Conservation (phyloP, 2,329 filamentous ascomycete genomes). For the Ophiocordyceps camponoti-floridani region DNA sequence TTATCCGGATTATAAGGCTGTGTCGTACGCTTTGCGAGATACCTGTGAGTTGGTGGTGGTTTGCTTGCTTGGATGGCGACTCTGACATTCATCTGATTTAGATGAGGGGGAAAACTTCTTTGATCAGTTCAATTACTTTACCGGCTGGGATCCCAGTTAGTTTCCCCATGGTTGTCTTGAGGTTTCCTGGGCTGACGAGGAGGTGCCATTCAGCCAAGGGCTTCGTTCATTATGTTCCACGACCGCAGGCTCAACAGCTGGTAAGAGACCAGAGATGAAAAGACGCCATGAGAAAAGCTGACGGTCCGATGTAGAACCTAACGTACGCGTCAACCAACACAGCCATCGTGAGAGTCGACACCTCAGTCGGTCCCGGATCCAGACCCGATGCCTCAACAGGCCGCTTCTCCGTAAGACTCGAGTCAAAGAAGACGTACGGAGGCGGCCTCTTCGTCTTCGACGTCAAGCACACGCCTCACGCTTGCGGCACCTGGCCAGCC, state of each 20-base stretch:
- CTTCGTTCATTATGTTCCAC: constrained; percentile 35
- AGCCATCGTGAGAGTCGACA: constrained; percentile 43
- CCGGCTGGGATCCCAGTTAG: constrained; percentile 28
- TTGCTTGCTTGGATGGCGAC: background rate
- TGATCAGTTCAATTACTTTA: constrained; percentile 35
- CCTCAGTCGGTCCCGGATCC: constrained; percentile 28
- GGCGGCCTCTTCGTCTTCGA: constrained; percentile 52
- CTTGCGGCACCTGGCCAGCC: constrained; percentile 47
- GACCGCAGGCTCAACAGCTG: constrained; percentile 19
- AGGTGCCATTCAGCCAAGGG: constrained; percentile 18
- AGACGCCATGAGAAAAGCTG: background rate
- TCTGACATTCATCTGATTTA: constrained; percentile 7
- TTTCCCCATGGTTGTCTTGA: background rate
- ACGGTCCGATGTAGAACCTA: constrained; percentile 30
- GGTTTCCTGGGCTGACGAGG: background rate
- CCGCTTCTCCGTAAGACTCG: constrained; percentile 44
- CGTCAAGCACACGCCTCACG: constrained; percentile 42
- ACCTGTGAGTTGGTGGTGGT: constrained; percentile 20
- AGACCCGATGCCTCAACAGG: constrained; percentile 35
- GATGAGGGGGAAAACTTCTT: constrained; percentile 33
- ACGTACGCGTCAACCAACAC: constrained; percentile 36
- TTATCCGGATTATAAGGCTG: constrained; percentile 28
- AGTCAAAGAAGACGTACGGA: constrained; percentile 41
- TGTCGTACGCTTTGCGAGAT: constrained; percentile 29
- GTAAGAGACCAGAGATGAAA: constrained; percentile 13